Base-by-base conservation (phyloP, 176 grass and related monocot genomes). In the Alloteropsis semialata region DNA sequence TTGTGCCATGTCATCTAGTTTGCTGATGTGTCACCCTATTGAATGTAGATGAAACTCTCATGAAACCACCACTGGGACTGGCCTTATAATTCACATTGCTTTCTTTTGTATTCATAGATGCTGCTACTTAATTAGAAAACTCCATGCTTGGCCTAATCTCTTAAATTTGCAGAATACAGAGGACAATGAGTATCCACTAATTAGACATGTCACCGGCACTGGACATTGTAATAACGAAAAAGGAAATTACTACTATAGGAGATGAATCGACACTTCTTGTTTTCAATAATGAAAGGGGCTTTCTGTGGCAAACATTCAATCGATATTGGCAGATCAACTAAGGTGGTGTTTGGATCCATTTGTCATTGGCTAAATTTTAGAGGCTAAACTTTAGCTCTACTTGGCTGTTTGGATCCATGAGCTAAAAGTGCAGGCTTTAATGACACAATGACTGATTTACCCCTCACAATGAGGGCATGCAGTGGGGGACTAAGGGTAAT, bases 261-360 rank as follows among this genome's bases (percentile, higher is more conserved):
- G 80, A 84, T 56, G 19, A 16, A 6, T 24, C 80, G 0, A 93
- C 87, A 2, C 80, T 93, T 11, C n/a, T 93, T 5, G 34, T 93
- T 0, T 93, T 93, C 64, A 93, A 93, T 62, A 93, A 90, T 81
- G 91, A 93, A 57, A 84, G 46, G 91, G 87, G 2, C 90, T 90
- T 79, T 59, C 87, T 48, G 24, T 64, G 45, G 65, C 66, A 21
- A 93, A 93, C 63, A 81, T 90, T 30, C 84, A 90, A 33, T 90
- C 91, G 68, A 87, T n/a, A 65, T 92, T 49, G 90, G 90, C 2
- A 85, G 56, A 24, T 92, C 87, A n/a, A n/a, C 90, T n/a, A n/a
- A n/a, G n/a, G n/a, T n/a, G n/a, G n/a, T n/a, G n/a, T n/a, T n/a
- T n/a, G n/a, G n/a, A n/a, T n/a, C n/a, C n/a, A n/a, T n/a, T n/a